Conservation (phyloP, 192 early-diverging fungal genomes). For the Entomortierella beljakovae region DNA sequence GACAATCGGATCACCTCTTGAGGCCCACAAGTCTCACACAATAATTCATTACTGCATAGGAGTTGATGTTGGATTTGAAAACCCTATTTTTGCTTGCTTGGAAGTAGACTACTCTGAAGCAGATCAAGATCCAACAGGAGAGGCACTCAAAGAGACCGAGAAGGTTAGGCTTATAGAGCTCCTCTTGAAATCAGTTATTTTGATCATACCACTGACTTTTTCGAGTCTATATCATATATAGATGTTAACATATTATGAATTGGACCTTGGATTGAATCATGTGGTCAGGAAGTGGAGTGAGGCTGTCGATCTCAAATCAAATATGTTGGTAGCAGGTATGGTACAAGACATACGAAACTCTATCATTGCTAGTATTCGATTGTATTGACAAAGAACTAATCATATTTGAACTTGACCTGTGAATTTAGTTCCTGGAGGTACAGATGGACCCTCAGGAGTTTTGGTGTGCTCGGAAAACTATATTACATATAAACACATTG, state of each 20-base stretch:
- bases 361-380: background rate
- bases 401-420: background rate
- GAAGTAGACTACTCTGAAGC: constrained; percentile 89
- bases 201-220: background rate
- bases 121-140: constrained; percentile 80
- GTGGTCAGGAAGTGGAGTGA: constrained; percentile 97
- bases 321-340: constrained; percentile 82
- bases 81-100: constrained; percentile 96
- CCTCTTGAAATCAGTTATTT: too few species aligned
- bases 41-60: constrained; percentile 85
- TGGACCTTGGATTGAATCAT: constrained; percentile 99
- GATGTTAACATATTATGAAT: constrained; percentile 93
- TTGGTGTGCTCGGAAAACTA: constrained; percentile 93
- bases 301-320: constrained; percentile 77
- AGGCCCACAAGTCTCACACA: constrained; percentile 87
- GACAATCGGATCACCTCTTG: constrained; percentile 95
- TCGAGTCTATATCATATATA: constrained; percentile 13
- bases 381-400: background rate
- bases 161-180: constrained; percentile 68
- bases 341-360: background rate
- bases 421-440: constrained; percentile 80
- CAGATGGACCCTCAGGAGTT: constrained; percentile 97
- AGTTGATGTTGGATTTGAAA: constrained; percentile 98
- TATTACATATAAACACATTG: constrained; percentile 89
- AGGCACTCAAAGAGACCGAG: constrained; percentile 76